phyloP scores from a whole-genome alignment of 2,329 filamentous ascomycete genomes.

The Diaporthe sp. region DNA sequence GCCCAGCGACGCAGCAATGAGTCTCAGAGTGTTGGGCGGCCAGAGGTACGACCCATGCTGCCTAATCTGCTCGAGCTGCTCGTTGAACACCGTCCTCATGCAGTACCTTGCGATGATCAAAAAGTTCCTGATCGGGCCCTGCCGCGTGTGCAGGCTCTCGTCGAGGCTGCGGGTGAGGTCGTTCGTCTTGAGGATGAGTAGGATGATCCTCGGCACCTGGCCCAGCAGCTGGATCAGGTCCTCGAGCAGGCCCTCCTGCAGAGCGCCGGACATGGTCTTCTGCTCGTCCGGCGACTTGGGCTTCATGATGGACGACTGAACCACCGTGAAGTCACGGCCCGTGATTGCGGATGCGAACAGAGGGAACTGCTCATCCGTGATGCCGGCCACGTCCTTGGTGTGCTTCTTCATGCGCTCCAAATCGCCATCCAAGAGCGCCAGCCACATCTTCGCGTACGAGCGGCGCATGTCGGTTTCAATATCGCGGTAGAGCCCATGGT shows the following conservation, averaged over 20 bases:
- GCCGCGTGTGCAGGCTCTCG: slow-evolving; percentile 85
- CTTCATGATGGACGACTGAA: slow-evolving; percentile 71
- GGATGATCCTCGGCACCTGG: slow-evolving; percentile 89
- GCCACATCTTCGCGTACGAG: slow-evolving; percentile 96
- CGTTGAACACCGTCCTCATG: slow-evolving; percentile 74
- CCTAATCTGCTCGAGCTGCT: slow-evolving; percentile 72
- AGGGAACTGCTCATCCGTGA: slow-evolving; percentile 91
- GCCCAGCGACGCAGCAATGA: slow-evolving; percentile 69
- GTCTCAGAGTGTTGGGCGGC: slow-evolving; percentile 67
- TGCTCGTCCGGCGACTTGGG: slow-evolving; percentile 82
- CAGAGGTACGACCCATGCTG: slow-evolving; percentile 68
- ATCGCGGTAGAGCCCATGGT: slow-evolving; percentile 95
- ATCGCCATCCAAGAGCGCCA: slow-evolving; percentile 93
- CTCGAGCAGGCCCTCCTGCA: slow-evolving; percentile 90
- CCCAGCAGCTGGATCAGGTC: slow-evolving; percentile 91
- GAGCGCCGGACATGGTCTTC: slow-evolving; percentile 83
- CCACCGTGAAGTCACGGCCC: slow-evolving; percentile 86
- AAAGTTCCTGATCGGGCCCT: slow-evolving; percentile 75
- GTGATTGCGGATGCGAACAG: slow-evolving; percentile 97
- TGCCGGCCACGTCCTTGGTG: slow-evolving; percentile 88
- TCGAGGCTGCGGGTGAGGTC: slow-evolving; percentile 94
- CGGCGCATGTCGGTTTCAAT: slow-evolving; percentile 84
- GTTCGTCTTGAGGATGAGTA: slow-evolving; percentile 97
- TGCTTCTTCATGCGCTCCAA: slow-evolving; percentile 89
- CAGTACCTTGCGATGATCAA: slow-evolving; percentile 79